A percentile compares a stretch with the other conserved stretches of the same genome.
Evolutionary conservation across 805 yeast genomes (phyloP).

Genomic region (Kluyveromyces starmeri): DNA sequence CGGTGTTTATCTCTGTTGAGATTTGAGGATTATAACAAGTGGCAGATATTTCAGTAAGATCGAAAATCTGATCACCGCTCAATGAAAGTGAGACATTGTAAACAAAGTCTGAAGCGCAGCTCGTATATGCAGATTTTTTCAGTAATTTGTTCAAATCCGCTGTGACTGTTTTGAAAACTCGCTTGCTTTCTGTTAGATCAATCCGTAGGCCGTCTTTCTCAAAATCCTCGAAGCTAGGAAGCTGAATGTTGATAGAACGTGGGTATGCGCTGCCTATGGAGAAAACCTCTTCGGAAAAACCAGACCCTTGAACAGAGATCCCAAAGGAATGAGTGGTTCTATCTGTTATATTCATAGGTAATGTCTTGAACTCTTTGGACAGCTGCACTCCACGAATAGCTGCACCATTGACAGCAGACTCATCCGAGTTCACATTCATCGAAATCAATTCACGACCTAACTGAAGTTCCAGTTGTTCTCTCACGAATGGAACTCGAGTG

Average conservation of each 20-base stretch:
- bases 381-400: slow-evolving; percentile 74
- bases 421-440: slow-evolving; percentile 90
- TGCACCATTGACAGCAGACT: slow-evolving; percentile 84
- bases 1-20: slow-evolving; percentile 22
- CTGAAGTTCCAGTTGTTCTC: slow-evolving; percentile 44
- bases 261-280: slow-evolving; percentile 36
- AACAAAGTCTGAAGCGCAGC: slow-evolving; percentile 33
- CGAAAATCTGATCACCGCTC: slow-evolving; percentile 43
- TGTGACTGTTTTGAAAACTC: slow-evolving; percentile 12
- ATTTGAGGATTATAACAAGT: slow-evolving; percentile 32
- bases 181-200: slow-evolving; percentile 24
- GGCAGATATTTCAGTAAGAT: slow-evolving; percentile 36
- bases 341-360: slow-evolving; percentile 48
- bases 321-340: slow-evolving; percentile 43
- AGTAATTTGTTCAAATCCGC: slow-evolving; percentile 14
- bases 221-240: slow-evolving; percentile 27
- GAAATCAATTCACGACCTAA: slow-evolving; percentile 57
- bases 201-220: slow-evolving; percentile 25
- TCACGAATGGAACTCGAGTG: slow-evolving; percentile 82
- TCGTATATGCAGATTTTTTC: slow-evolving; percentile 28
- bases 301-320: slow-evolving; percentile 25
- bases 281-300: slow-evolving; percentile 33
- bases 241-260: slow-evolving; percentile 22
- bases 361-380: slow-evolving; percentile 58
- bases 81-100: slow-evolving; percentile 37